Percentiles rank a stretch among this genome's conserved stretches.
These are phyloP conservation scores for Kwoniella mangroviensis DNA, from an alignment of 768 basidiomycete genomes.

Conservation along the genomic window DNA sequence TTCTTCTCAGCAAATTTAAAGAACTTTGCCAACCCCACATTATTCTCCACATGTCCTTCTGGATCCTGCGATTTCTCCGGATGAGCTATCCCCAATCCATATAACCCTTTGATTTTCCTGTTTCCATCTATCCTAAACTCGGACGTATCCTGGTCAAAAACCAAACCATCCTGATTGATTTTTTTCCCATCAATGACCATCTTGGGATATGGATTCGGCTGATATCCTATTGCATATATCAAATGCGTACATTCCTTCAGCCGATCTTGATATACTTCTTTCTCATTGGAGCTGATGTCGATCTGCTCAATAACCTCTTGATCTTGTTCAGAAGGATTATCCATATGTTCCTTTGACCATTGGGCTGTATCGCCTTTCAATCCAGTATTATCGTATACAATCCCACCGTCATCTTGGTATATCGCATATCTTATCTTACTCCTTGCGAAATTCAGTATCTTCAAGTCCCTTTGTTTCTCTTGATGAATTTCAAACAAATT, in stretches of 20 bases:
- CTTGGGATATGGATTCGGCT: slow-evolving; percentile 22
- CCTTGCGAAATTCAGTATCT: slow-evolving; percentile 36
- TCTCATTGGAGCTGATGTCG: slow-evolving; percentile 13
- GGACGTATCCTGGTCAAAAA: slow-evolving; percentile 35
- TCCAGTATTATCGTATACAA: slow-evolving; percentile 42
- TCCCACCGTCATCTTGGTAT: slow-evolving; percentile 39
- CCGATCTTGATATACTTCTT: slow-evolving; percentile 26
- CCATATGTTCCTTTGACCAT: slow-evolving; percentile 37
- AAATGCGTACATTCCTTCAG: slow-evolving; percentile 37
- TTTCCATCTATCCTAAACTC: slow-evolving; percentile 28
- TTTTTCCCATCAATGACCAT: slow-evolving; percentile 14
- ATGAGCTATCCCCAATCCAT: slow-evolving; percentile 41
- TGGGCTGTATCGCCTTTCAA: slow-evolving; percentile 39
- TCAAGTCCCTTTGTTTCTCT: slow-evolving; percentile 14
- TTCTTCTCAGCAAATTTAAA: slow-evolving; percentile 41
- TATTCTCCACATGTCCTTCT: slow-evolving; percentile 38
- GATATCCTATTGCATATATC: slow-evolving; percentile 44
- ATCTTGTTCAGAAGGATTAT: neutral
- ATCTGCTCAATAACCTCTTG: slow-evolving; percentile 24
- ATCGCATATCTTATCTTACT: slow-evolving; percentile 32
- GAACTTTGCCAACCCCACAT: slow-evolving; percentile 43
- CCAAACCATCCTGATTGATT: slow-evolving; percentile 7
- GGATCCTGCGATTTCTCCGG: slow-evolving; percentile 40
- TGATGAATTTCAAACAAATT: slow-evolving; percentile 34
- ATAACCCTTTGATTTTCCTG: slow-evolving; percentile 27